phyloP scores from a whole-genome alignment of 805 yeast genomes.

The Metschnikowia similis region DNA sequence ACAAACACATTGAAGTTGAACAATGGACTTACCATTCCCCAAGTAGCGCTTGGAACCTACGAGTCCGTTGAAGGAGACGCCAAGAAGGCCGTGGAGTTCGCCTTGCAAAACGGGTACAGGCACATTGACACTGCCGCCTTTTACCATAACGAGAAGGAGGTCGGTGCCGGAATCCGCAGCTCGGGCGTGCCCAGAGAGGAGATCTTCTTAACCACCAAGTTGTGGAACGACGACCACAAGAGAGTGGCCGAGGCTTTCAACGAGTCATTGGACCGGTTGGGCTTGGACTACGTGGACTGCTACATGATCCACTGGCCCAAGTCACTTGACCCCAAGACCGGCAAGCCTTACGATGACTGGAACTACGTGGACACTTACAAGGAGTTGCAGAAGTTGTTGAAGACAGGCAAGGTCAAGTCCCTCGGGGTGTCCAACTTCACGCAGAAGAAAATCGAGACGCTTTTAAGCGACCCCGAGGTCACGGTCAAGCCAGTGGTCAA shows the following conservation, averaged over 20 bases:
- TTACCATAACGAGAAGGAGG: conserved; percentile 64
- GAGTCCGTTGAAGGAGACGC: conserved; percentile 52
- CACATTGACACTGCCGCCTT: conserved; percentile 77
- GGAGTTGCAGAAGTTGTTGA: conserved; percentile 28
- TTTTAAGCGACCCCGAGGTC: conserved; percentile 17
- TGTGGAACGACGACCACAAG: conserved; percentile 15
- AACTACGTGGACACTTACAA: conserved; percentile 32
- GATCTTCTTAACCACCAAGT: conserved; percentile 17
- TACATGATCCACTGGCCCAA: conserved; percentile 19
- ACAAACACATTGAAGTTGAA: conserved; percentile 41
- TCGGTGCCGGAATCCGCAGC: conserved; percentile 54
- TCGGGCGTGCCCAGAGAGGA: conserved; percentile 16
- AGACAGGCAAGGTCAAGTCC: conserved; percentile 16
- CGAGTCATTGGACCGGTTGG: conserved; percentile 14
- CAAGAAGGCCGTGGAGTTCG: conserved; percentile 52
- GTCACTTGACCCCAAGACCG: conserved; percentile 11
- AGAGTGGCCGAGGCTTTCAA: conserved; percentile 11
- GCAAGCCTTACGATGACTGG: conserved; percentile 9
- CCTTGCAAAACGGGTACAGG: conserved; percentile 63
- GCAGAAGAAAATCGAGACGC: conserved; percentile 9
- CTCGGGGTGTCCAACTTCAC: conserved; percentile 19
- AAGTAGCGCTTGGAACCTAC: conserved; percentile 76
- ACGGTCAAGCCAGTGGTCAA: conserved; percentile 18
- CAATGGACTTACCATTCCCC: conserved; percentile 62
- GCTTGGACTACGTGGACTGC: conserved; percentile 17